phyloP scores from a whole-genome alignment of 257 asterid genomes.

The Lavandula angustifolia region DNA sequence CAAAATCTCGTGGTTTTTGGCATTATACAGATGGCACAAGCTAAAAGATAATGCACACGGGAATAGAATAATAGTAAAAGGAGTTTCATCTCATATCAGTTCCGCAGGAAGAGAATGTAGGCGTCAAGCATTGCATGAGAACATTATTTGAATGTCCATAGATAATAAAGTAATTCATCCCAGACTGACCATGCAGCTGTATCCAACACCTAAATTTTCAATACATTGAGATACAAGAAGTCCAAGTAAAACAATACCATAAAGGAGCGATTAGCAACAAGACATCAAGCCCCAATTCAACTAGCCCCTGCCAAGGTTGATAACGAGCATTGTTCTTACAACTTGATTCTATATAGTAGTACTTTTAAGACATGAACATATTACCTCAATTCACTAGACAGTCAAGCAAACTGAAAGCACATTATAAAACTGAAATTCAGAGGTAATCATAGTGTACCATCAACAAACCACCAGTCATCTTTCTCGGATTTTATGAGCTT shows the following conservation, averaged over 20 bases:
- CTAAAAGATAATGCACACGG: background rate
- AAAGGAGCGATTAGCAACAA: conserved; percentile 5
- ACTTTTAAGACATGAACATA: conserved; percentile 14
- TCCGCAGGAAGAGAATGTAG: conserved; percentile 20
- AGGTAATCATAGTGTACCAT: conserved; percentile 51
- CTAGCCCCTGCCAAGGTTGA: conserved; percentile 16
- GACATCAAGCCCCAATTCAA: conserved; percentile 1
- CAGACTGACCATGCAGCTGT: background rate
- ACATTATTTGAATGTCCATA: background rate
- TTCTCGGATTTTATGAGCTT: conserved; percentile 57
- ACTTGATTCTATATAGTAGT: conserved; percentile 1
- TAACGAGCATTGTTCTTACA: conserved; percentile 5
- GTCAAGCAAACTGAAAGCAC: conserved; percentile 10
- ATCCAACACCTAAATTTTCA: background rate
- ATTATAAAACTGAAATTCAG: conserved; percentile 23
- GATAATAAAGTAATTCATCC: background rate
- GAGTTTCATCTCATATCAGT: conserved; percentile 10
- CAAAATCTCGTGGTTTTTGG: background rate
- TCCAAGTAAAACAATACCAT: conserved; percentile 7
- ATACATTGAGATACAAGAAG: conserved; percentile 3
- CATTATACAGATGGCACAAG: background rate
- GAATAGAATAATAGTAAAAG: background rate
- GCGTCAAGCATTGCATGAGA: conserved; percentile 13
- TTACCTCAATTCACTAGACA: conserved; percentile 19
- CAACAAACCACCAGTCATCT: conserved; percentile 87